A percentile compares a stretch with the other conserved stretches of the same genome.
These are phyloP conservation scores for Ceratocystis albifundus DNA, from an alignment of 2,329 filamentous ascomycete species.

Conservation along the genomic window DNA sequence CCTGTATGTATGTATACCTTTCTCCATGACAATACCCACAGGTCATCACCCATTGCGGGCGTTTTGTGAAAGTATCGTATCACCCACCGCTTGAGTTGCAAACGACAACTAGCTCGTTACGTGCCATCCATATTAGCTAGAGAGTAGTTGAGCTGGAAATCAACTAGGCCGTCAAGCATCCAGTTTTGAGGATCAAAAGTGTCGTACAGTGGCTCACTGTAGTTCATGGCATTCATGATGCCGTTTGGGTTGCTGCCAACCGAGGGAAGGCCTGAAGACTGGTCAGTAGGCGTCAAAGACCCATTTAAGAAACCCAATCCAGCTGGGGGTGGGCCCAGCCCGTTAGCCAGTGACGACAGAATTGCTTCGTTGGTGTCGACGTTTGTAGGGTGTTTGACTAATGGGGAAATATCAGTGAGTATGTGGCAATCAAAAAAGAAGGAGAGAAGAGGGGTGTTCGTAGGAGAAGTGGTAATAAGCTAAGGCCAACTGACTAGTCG, in stretches of 20 bases:
- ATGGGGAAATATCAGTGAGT: background rate
- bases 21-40: background rate
- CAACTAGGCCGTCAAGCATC: slow-evolving; percentile 78
- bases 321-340: slow-evolving; percentile 40
- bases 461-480: background rate
- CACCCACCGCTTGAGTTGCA: background rate
- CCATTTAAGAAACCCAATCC: slow-evolving; percentile 41
- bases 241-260: slow-evolving; percentile 32
- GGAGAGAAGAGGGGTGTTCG: background rate
- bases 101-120: background rate
- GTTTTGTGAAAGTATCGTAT: background rate
- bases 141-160: slow-evolving; percentile 58
- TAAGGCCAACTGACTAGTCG: background rate
- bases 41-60: background rate
- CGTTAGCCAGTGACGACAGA: slow-evolving; percentile 51
- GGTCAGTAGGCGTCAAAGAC: slow-evolving; percentile 41
- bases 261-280: slow-evolving; percentile 31
- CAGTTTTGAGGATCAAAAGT: slow-evolving; percentile 89
- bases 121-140: slow-evolving; percentile 32
- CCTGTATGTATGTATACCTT: background rate
- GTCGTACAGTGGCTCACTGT: slow-evolving; percentile 62
- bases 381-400: slow-evolving; percentile 70
- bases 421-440: slow-evolving; percentile 1
- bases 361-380: slow-evolving; percentile 63
- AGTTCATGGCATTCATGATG: slow-evolving; percentile 41